Evolutionary conservation across 495 filamentous ascomycete species (phyloP).

Genomic region (Neurospora cerealis): DNA sequence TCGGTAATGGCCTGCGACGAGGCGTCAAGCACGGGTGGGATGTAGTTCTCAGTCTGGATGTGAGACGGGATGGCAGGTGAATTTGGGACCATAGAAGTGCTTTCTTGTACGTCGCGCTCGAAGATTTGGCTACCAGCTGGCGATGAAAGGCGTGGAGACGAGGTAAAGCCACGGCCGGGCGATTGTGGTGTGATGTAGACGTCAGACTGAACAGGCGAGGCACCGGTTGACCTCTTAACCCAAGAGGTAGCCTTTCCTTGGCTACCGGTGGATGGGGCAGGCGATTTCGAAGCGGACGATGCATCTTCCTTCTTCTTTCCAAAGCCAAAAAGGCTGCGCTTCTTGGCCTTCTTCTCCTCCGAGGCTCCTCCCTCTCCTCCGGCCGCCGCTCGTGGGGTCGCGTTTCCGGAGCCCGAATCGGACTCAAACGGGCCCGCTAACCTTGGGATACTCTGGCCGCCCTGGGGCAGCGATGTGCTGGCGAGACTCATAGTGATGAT

Average conservation of each 20-base stretch:
- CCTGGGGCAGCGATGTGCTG: slow-evolving; percentile 9
- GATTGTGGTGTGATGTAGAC: slow-evolving; percentile 39
- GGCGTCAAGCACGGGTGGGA: slow-evolving; percentile 82
- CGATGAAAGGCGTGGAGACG: slow-evolving; percentile 52
- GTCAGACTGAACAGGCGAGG: slow-evolving; percentile 35
- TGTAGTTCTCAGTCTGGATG: slow-evolving; percentile 85
- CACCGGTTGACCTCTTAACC: slow-evolving; percentile 16
- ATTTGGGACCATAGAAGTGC: slow-evolving; percentile 46
- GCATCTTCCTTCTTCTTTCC: slow-evolving; percentile 56
- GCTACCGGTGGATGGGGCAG: slow-evolving; percentile 13
- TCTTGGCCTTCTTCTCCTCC: slow-evolving; percentile 37
- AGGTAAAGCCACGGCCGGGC: slow-evolving; percentile 42
- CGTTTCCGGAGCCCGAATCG: slow-evolving; percentile 22
- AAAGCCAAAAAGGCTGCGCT: slow-evolving; percentile 48
- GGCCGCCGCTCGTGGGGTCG: slow-evolving; percentile 24
- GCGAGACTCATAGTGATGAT: slow-evolving; percentile 18
- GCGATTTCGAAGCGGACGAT: slow-evolving; percentile 28
- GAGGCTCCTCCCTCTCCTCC: slow-evolving; percentile 7
- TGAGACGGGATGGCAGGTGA: slow-evolving; percentile 76
- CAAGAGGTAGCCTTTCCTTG: slow-evolving; percentile 10
- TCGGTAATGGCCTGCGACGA: slow-evolving; percentile 84
- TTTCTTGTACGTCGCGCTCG: slow-evolving; percentile 86
- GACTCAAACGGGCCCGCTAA: slow-evolving; percentile 21
- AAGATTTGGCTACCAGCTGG: slow-evolving; percentile 79
- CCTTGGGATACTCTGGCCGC: slow-evolving; percentile 12